Base-by-base conservation (phyloP, 2,329 filamentous ascomycete genomes). In the Ramichloridium luteum region DNA sequence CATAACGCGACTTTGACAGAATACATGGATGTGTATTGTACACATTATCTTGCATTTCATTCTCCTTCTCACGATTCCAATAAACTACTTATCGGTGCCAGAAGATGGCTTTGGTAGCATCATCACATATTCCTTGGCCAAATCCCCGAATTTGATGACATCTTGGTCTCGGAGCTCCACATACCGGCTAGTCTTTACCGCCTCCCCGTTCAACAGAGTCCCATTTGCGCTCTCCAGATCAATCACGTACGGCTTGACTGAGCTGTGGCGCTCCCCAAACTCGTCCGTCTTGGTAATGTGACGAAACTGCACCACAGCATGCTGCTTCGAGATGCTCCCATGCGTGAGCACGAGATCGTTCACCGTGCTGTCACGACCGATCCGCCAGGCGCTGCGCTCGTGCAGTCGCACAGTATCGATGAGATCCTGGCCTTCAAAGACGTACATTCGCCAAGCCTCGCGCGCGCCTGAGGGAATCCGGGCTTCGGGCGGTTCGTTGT, bases 211-310 rank as follows among this genome's bases (percentile, higher is more conserved):
- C 43, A 98, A 64, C 35, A 61, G 67, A 2, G 88, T 94, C 20
- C 90, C 88, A 55, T 96, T 94, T 28, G 82, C 82, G 47, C 84
- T 93, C 48, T 94, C 86, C 29, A 98, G 61, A 57, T 98, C 90
- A 42, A 98, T 83, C 6, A 96, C 56, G 59, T 96, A 98, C 1
- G 86, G 86, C 60, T 61, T 66, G 15, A 69, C 65, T 37, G 55
- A 77, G 13, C 81, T 83, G 36, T 77, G 67, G 51, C 77, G 80
- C 53, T 94, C 86, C 13, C 85, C 86, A 53, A 72, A 92, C 58
- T 94, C 84, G 46, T 92, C 84, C 39, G 73, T 73, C 58, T 79
- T 85, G 49, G 84, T 80, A 13, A 80, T 73, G 51, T 84, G 77
- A 22, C 90, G 75, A 50, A 98, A 98, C 54, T 98, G 90, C 26